These are phyloP conservation scores for Biscogniauxia sp. DNA, from an alignment of 2,329 filamentous ascomycete genomes.

Conservation along the genomic window DNA sequence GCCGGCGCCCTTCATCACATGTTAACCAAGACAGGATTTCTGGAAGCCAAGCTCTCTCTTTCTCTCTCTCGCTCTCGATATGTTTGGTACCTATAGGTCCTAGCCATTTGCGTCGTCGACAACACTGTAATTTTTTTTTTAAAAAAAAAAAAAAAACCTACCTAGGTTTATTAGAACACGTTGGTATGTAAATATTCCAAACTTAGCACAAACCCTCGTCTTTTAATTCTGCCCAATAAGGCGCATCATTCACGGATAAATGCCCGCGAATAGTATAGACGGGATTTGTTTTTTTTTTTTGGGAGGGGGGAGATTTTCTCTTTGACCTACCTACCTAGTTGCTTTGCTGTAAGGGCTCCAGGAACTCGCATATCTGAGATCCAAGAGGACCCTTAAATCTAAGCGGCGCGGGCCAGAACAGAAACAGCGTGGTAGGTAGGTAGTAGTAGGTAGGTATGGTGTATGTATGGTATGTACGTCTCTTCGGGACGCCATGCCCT, in stretches of 20 bases:
- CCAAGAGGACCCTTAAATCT: conserved; percentile 2
- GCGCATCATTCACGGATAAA: not conserved
- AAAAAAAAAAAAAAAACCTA: too few species aligned
- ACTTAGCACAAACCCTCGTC: not conserved
- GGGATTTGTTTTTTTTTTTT: not conserved
- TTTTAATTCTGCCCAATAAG: not conserved
- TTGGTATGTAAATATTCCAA: not conserved
- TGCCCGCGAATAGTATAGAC: not conserved
- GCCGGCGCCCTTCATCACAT: not conserved
- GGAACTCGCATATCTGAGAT: conserved; percentile 1
- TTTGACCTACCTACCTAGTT: not conserved
- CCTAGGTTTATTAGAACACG: not conserved
- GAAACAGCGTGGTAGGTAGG: not conserved
- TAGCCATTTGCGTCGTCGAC: not conserved
- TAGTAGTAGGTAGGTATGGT: not conserved
- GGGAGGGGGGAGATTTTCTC: too few species aligned
- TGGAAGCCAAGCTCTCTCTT: not conserved
- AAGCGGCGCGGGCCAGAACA: not conserved
- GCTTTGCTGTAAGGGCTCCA: not conserved
- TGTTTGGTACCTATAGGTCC: not conserved
- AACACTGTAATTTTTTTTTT: not conserved
- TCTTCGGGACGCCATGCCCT: not conserved
- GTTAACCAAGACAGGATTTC: not conserved
- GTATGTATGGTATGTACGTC: not conserved
- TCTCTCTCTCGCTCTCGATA: too few species aligned